These are phyloP conservation scores for Phoma sp. DNA, from an alignment of 2,329 filamentous ascomycete genomes.

Conservation along the genomic window DNA sequence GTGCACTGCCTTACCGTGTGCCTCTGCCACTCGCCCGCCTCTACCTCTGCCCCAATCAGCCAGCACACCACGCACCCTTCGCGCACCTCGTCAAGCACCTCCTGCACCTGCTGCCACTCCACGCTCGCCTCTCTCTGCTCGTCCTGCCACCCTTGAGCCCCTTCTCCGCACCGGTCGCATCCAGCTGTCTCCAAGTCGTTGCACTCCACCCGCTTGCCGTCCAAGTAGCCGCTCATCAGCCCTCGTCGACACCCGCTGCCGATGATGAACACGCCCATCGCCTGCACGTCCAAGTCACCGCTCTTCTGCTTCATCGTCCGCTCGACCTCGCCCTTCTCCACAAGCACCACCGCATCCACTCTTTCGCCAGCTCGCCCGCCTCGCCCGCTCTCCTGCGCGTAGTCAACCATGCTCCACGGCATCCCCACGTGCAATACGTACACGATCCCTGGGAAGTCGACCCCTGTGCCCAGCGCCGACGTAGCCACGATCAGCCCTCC, in stretches of 20 bases:
- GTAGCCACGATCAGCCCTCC: conserved; percentile 28
- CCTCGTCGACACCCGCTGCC: conserved; percentile 1
- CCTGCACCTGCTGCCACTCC: background rate
- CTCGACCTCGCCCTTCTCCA: conserved; percentile 6
- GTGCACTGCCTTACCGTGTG: background rate
- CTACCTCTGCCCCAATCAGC: background rate
- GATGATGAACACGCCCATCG: background rate
- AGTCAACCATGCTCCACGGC: conserved; percentile 21
- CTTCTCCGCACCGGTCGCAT: background rate
- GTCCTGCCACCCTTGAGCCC: background rate
- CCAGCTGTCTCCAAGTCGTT: background rate
- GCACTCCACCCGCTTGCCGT: background rate
- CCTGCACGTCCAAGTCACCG: conserved; percentile 1
- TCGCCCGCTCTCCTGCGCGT: conserved; percentile 12
- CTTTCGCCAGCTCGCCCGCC: conserved; percentile 3
- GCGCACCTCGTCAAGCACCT: background rate
- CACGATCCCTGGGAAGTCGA: conserved; percentile 28
- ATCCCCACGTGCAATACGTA: conserved; percentile 19
- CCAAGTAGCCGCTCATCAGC: conserved; percentile 10
- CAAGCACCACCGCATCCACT: conserved; percentile 10
- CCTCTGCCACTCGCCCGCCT: background rate
- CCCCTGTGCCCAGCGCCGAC: conserved; percentile 21
- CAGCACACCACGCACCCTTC: background rate
- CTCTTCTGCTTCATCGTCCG: background rate
- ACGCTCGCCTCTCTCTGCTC: background rate